Base-by-base conservation (phyloP, 202 grass and related monocot species). In the Miscanthus sacchariflorus region DNA sequence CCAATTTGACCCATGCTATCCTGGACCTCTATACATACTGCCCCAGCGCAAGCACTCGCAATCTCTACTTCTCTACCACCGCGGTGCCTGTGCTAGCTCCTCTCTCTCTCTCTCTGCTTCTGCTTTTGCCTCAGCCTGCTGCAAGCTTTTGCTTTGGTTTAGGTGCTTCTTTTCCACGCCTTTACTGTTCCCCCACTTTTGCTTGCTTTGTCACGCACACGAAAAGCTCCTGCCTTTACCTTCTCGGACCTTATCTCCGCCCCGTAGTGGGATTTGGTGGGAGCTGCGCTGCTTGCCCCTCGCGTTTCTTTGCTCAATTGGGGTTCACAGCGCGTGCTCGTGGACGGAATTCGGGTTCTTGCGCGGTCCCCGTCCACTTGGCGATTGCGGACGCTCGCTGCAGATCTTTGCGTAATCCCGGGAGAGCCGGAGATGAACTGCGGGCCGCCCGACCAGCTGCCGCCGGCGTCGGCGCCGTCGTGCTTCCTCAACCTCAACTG, bases 401-500 rank as follows among this genome's bases (percentile, higher is more conserved):
- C 71, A 28, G 86, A 92, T 92, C 84, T 92, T 83, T 78, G 65
- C 49, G 50, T 48, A 28, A 78, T 79, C 76, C 58, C 70, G 90
- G 58, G 58, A 59, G 87, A 10, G 6, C 33, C 70, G 61, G 88
- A 88, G 86, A 99, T 99, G 97, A 93, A 97, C 84, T 99, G 93
- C 39, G 91, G 94, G 6, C 85, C 74, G 13, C 90, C 90, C 5
- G 89, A 90, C 79, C 90, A 92, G 67, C 74, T 92, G 84, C 87
- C 88, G 74, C 85, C 86, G 63, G 50, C 90, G 64, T 45, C 86
- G 79, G 72, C 86, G 63, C 42, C 87, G 6, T 61, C 90, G 70
- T 87, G 93, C 85, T 95, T 97, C 88, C 87, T 95, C 70, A 95
- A 97, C 92, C 87, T 97, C 75, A 99, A 99, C 86, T 97, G 95